Evolutionary conservation across 768 basidiomycete species (phyloP), one percentile per base, ranked within the genome.

Genomic region (Collybiopsis confluens): DNA sequence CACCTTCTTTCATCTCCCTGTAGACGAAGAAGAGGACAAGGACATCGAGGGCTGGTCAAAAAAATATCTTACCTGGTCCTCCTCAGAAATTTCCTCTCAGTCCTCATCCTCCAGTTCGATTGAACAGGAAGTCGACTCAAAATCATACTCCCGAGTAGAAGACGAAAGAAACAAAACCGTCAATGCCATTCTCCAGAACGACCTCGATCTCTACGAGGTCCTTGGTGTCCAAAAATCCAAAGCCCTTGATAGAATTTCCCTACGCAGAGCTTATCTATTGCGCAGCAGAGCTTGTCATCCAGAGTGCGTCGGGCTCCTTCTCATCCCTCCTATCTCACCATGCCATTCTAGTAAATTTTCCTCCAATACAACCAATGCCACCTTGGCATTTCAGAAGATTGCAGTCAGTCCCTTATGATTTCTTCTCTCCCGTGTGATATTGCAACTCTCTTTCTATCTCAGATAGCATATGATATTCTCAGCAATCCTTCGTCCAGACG

Each of bases 341-440:
- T 53, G 42, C 33, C 23, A 45, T 2, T 58, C 13, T 60, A 93
- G 92, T 64, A 93, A 92, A 73, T 92, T 88, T 58, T 88, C 89
- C 2, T 66, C 53, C 20, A 68, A 80, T 58, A 83, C 86, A 62
- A 82, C 86, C 4, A 78, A 85, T 43, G 87, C 92, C 16, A 94
- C 92, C 0, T 73, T 80, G 18, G 92, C 92, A 1, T 94, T 94
- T 65, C 92, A 94, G 64, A 88, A 87, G 60, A 86, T 94, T 3
- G 86, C 88, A 4, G 81, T 90, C 15, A n/a, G n/a, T n/a, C n/a
- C n/a, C n/a, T n/a, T n/a, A n/a, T n/a, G n/a, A n/a, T n/a, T n/a
- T n/a, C n/a, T n/a, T n/a, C n/a, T n/a, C n/a, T n/a, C n/a, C n/a
- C n/a, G n/a, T n/a, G n/a, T n/a, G n/a, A n/a, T n/a, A n/a, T n/a